Evolutionary conservation across 208 protist genomes (phyloP).

Genomic region (Novymonas esmeraldas): DNA sequence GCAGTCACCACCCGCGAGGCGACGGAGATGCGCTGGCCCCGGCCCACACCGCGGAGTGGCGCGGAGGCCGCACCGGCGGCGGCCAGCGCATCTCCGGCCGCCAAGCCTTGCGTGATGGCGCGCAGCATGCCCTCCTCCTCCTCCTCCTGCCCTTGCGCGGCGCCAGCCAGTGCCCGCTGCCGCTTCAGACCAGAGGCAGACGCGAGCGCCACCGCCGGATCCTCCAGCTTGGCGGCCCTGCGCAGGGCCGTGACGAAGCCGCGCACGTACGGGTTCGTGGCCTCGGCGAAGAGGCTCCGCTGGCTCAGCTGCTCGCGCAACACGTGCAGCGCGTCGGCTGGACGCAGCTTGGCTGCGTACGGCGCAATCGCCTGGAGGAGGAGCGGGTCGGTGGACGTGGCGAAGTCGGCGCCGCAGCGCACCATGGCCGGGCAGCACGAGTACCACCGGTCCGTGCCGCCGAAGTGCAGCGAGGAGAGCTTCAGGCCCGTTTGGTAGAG

Average conservation of each 20-base stretch:
- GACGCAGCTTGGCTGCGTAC: constrained; percentile 74
- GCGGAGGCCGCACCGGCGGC: not conserved
- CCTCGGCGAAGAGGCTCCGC: constrained; percentile 54
- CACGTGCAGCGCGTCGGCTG: constrained; percentile 58
- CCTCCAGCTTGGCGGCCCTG: constrained; percentile 75
- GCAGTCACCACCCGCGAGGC: constrained; percentile 52
- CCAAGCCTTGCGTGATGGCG: constrained; percentile 38
- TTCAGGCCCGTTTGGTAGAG: constrained; percentile 75
- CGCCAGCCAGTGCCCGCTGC: constrained; percentile 25
- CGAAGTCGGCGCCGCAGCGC: constrained; percentile 74
- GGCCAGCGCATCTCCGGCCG: not conserved
- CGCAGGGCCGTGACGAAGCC: constrained; percentile 66
- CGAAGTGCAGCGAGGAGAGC: constrained; percentile 84
- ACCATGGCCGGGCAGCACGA: constrained; percentile 58
- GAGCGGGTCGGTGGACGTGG: constrained; percentile 64
- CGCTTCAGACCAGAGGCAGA: constrained; percentile 29
- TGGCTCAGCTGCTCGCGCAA: constrained; percentile 42
- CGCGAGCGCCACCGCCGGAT: constrained; percentile 19
- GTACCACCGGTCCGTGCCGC: constrained; percentile 75
- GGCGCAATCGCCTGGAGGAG: constrained; percentile 68
- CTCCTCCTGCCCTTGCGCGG: constrained; percentile 11
- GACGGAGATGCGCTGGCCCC: constrained; percentile 36
- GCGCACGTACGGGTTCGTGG: constrained; percentile 53
- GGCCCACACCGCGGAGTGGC: not conserved
- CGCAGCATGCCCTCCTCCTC: constrained; percentile 47